These are phyloP conservation scores for Sechiopsis laciniata DNA, from an alignment of 306 rosid species.

Conservation along the genomic window DNA sequence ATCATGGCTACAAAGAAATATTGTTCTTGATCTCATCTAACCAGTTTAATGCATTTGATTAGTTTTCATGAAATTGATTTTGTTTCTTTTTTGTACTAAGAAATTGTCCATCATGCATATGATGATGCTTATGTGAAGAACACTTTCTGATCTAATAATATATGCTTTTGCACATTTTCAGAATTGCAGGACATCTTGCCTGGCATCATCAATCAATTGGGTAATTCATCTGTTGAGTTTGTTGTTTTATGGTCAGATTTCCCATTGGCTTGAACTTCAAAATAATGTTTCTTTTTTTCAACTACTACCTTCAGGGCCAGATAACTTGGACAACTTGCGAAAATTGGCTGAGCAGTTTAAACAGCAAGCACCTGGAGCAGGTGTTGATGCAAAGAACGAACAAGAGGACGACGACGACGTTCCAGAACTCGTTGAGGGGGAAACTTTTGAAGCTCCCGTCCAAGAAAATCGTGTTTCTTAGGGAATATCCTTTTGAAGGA, in stretches of 20 bases:
- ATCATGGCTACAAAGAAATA: neutral
- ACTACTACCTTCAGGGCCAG: slow-evolving; percentile 54
- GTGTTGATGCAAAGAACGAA: slow-evolving; percentile 33
- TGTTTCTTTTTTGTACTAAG: too few relatives aligned
- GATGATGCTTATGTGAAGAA: too few relatives aligned
- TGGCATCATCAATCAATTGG: slow-evolving; percentile 81
- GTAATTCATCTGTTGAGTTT: slow-evolving; percentile 29
- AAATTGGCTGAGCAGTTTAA: slow-evolving; percentile 88
- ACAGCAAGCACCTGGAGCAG: slow-evolving; percentile 69
- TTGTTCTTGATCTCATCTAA: neutral
- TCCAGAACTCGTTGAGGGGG: slow-evolving; percentile 80
- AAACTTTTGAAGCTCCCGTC: slow-evolving; percentile 79
- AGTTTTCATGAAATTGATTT: too few relatives aligned
- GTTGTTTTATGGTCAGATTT: neutral
- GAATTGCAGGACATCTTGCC: slow-evolving; percentile 99
- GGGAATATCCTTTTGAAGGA: neutral
- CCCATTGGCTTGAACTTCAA: neutral
- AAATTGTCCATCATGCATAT: too few relatives aligned
- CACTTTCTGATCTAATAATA: neutral
- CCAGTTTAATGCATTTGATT: too few relatives aligned
- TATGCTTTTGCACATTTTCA: slow-evolving; percentile 29
- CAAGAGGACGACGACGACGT: slow-evolving; percentile 63
- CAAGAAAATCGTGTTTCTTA: slow-evolving; percentile 51
- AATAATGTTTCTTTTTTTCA: neutral
- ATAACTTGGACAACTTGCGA: slow-evolving; percentile 84